Conservation (phyloP, 352 stramenopile genomes). For the Pythium oligandrum region DNA sequence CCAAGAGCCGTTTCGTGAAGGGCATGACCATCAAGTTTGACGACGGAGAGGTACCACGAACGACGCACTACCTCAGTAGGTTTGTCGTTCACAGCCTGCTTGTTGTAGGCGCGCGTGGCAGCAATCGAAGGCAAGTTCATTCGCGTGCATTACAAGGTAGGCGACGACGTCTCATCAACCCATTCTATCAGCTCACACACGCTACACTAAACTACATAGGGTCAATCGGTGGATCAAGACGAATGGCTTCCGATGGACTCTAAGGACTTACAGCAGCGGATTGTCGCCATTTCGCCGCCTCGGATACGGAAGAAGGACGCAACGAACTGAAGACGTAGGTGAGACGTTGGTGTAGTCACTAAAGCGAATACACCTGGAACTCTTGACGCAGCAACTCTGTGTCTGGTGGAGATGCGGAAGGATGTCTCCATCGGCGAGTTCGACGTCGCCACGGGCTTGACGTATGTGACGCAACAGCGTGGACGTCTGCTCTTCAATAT, state of each 20-base stretch:
- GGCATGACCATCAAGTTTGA: conserved; percentile 62
- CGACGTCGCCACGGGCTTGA: conserved; percentile 47
- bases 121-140: conserved; percentile 72
- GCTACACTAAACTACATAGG: conserved; percentile 15
- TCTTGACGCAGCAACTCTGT: too few species aligned
- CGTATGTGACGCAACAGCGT: conserved; percentile 62
- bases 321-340: conserved; percentile 1
- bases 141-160: conserved; percentile 76
- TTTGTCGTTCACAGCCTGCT: not conserved
- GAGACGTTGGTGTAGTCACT: too few species aligned
- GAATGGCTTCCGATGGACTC: conserved; percentile 56
- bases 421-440: conserved; percentile 62
- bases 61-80: too few species aligned
- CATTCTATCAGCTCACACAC: too few species aligned
- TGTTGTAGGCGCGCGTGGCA: conserved; percentile 47
- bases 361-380: too few species aligned
- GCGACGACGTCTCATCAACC: not conserved
- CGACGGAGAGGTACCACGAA: conserved; percentile 40
- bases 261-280: conserved; percentile 11
- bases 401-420: conserved; percentile 13
- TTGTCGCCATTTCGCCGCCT: conserved; percentile 13
- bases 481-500: conserved; percentile 76
- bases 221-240: conserved; percentile 57
- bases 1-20: conserved; percentile 53
- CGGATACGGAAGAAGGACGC: conserved; percentile 14